Evolutionary conservation across 768 basidiomycete species (phyloP), one percentile per base, ranked within the genome.

Genomic region (Leucocoprinus sp.): DNA sequence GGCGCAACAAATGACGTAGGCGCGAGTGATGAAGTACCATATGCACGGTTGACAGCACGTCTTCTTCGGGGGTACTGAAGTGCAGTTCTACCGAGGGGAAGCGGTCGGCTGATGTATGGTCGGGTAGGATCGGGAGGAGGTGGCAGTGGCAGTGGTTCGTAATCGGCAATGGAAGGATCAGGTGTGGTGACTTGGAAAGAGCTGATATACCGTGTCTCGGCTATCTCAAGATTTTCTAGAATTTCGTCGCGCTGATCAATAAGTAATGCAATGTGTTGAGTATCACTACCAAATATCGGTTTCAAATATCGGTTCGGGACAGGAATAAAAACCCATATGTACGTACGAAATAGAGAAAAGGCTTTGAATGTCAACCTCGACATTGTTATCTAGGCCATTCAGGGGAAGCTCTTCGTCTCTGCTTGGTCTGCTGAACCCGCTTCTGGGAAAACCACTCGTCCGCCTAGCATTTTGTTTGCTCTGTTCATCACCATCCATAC

Each of bases 1-100:
- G 86, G 86, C 4, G 83, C 84, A 7, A 88, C 78, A 55, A 87
- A 90, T 4, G 83, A 82, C 14, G 81, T 81, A 3, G 85, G 85
- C 1, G 82, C 72, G 12, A 82, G 71, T n/a, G 81, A 82, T 5
- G 81, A 80, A 3, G 79, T 70, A 0, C 72, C 82, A 52, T 69
- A 76, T 2, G 82, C 80, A n/a, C 78, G 77, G 52, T 83, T 82
- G 35, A 70, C 58, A 28, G 74, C 68, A 22, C 76, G 72, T 21
- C 75, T 69, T 18, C 68, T 62, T 37, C 72, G 68, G 18, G 59
- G 50, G 43, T 67, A 64, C 22, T 60, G 59, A 26, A 61, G 57
- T 4, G 31, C 42, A 49, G 59, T 61, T 11, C 60, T 62, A 37
- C 64, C 64, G 19, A 87, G 69, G 11, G 82, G 75, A 33, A 73